A percentile compares a stretch with the other conserved stretches of the same genome.
These are phyloP conservation scores for Trametes versicolor DNA, from an alignment of 1,284 basidiomycete genomes.

Conservation along the genomic window DNA sequence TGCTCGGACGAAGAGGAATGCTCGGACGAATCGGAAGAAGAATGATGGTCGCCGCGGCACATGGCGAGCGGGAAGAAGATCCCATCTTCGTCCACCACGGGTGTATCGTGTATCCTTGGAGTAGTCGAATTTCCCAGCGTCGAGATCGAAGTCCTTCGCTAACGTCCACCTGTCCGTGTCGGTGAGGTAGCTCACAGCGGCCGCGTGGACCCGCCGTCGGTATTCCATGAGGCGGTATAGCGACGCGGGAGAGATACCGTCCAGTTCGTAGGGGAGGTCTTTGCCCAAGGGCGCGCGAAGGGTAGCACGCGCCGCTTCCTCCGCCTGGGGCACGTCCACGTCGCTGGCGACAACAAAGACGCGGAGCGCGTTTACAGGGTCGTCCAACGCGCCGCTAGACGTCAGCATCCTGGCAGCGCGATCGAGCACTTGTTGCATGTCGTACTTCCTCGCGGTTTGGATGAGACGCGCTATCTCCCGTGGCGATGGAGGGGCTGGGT, in stretches of 20 bases:
- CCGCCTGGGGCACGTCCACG: not conserved
- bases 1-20: no score
- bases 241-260: not conserved
- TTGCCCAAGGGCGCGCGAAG: not conserved
- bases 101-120: no score
- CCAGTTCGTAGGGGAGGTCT: not conserved
- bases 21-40: no score
- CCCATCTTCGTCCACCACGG: no score
- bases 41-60: no score
- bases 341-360: conserved; percentile 45
- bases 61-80: no score
- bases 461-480: conserved; percentile 23
- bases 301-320: not conserved
- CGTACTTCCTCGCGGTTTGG: conserved; percentile 46
- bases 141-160: no score
- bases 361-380: conserved; percentile 41
- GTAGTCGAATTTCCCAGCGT: no score
- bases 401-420: conserved; percentile 26
- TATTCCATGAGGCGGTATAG: not conserved
- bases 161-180: not conserved
- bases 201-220: not conserved
- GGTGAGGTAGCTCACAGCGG: not conserved
- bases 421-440: conserved; percentile 40
- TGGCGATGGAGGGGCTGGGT: not conserved
- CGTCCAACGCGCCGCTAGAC: conserved; percentile 33